Evolutionary conservation across 2,329 filamentous ascomycete genomes (phyloP).

Genomic region (Diplodia sapinea): DNA sequence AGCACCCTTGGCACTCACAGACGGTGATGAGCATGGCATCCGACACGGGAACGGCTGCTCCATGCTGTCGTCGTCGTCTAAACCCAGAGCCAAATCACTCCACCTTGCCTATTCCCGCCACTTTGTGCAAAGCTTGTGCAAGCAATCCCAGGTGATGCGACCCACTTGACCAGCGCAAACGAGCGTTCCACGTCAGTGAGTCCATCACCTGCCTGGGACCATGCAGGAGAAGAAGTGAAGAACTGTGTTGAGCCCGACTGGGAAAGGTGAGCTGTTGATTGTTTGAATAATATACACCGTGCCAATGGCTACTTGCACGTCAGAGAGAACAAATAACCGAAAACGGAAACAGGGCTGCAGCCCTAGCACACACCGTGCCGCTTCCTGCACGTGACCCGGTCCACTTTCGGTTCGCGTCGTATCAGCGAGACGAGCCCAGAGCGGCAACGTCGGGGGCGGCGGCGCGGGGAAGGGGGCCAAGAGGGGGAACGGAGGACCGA

Average conservation of each 20-base stretch:
- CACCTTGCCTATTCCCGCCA: neutral
- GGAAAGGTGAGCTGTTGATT: neutral
- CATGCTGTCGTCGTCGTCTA: neutral
- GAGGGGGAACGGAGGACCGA: neutral
- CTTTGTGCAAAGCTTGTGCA: neutral
- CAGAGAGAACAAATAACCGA: neutral
- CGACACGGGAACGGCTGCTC: neutral
- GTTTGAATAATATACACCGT: neutral
- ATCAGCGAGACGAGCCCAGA: slow-evolving; percentile 2
- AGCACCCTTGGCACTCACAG: neutral
- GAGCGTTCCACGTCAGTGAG: neutral
- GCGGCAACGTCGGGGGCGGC: neutral
- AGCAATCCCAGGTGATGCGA: neutral
- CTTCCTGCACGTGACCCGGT: slow-evolving; percentile 17
- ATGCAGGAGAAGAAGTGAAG: slow-evolving; percentile 1
- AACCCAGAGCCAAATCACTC: neutral
- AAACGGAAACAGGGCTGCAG: neutral
- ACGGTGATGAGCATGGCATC: neutral
- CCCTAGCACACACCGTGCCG: neutral
- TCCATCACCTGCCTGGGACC: neutral
- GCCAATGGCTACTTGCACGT: neutral
- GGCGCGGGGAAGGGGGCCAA: neutral
- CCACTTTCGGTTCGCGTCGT: slow-evolving; percentile 18
- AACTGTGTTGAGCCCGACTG: neutral
- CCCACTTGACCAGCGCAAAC: neutral